Conservation (phyloP, 768 basidiomycete species). For the Hygrocybe coccinea region DNA sequence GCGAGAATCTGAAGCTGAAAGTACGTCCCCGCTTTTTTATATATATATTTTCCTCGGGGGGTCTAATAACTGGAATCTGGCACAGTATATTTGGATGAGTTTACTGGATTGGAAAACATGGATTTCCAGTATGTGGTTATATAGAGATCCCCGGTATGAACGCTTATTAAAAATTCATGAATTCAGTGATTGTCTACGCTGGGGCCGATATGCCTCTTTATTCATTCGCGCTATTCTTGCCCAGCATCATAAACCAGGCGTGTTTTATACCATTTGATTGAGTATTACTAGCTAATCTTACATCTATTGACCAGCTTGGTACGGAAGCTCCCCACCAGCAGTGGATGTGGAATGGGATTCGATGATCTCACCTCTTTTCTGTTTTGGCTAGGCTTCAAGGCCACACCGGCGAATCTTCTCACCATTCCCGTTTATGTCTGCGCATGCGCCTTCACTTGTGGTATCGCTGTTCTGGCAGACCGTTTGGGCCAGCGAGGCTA, state of each 20-base stretch:
- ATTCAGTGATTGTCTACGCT: constrained; percentile 50
- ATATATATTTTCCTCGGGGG: background rate
- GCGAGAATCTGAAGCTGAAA: constrained; percentile 54
- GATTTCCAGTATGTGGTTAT: constrained; percentile 39
- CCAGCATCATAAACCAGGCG: constrained; percentile 55
- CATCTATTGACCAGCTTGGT: constrained; percentile 35
- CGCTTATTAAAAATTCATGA: background rate
- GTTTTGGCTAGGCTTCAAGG: constrained; percentile 47
- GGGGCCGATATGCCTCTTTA: constrained; percentile 66
- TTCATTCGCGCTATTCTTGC: constrained; percentile 73
- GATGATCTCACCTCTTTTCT: background rate
- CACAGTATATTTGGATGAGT: constrained; percentile 49
- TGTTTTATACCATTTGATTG: constrained; percentile 21
- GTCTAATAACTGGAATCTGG: background rate
- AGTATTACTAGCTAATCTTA: background rate
- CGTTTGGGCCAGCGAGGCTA: constrained; percentile 54
- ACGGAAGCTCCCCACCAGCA: constrained; percentile 8
- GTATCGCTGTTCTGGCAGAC: constrained; percentile 61
- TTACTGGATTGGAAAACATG: constrained; percentile 74
- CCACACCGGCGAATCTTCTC: constrained; percentile 68
- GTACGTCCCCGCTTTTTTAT: background rate
- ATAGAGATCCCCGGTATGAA: background rate
- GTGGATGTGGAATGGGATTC: background rate
- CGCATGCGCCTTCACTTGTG: constrained; percentile 63
- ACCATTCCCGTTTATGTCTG: constrained; percentile 73